phyloP scores from a whole-genome alignment of 1,139 yeast species.

The Blastobotrys niveus region DNA sequence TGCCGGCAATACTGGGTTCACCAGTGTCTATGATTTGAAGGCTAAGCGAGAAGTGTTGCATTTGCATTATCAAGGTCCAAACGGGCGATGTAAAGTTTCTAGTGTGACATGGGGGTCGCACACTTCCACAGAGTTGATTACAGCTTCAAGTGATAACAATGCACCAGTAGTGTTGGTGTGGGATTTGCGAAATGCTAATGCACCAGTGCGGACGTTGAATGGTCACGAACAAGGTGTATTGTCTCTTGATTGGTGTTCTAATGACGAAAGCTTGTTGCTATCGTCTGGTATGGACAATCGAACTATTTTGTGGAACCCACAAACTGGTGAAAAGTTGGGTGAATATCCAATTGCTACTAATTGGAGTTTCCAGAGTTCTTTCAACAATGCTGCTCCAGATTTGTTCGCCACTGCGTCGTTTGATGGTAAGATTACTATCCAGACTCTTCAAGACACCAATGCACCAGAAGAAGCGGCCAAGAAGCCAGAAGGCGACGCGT shows the following conservation, averaged over 20 bases:
- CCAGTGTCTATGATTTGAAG: constrained; percentile 92
- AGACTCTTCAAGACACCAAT: constrained; percentile 77
- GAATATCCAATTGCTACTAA: constrained; percentile 89
- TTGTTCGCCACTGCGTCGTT: constrained; percentile 89
- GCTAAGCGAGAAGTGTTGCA: constrained; percentile 85
- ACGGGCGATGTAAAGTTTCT: constrained; percentile 46
- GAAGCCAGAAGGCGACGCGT: constrained; percentile 56
- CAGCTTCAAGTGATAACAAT: constrained; percentile 79
- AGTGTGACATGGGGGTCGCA: constrained; percentile 75
- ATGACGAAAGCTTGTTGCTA: constrained; percentile 70
- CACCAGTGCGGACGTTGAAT: constrained; percentile 67
- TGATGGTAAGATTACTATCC: constrained; percentile 79
- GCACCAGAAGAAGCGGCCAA: constrained; percentile 42
- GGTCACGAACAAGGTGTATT: constrained; percentile 89
- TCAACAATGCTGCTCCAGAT: constrained; percentile 86
- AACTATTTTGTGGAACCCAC: constrained; percentile 87
- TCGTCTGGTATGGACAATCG: constrained; percentile 91
- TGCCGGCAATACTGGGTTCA: constrained; percentile 76
- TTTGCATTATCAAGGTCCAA: constrained; percentile 58
- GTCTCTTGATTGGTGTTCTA: constrained; percentile 88
- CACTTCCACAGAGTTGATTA: constrained; percentile 74
- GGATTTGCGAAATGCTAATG: constrained; percentile 91
- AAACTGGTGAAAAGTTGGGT: constrained; percentile 55
- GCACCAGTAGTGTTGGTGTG: constrained; percentile 81
- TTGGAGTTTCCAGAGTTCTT: constrained; percentile 86